These are phyloP conservation scores for Alnus rubra DNA, from an alignment of 306 rosid species.

Conservation along the genomic window DNA sequence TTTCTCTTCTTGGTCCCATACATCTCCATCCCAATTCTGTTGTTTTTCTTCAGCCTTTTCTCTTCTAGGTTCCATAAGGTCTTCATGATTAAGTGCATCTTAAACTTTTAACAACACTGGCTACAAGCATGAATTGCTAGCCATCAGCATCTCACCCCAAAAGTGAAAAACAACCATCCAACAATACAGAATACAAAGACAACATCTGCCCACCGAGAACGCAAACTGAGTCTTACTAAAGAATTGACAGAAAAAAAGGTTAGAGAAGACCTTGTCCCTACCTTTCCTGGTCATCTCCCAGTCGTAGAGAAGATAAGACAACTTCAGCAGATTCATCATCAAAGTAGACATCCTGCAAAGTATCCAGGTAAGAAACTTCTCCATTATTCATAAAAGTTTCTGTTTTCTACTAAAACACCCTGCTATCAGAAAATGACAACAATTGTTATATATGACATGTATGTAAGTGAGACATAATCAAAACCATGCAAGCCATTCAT, in stretches of 20 bases:
- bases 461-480: background rate
- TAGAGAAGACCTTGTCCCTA: slow-evolving; percentile 26
- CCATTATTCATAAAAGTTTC: slow-evolving; percentile 24
- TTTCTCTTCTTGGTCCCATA: too few relatives aligned
- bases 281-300: slow-evolving; percentile 99
- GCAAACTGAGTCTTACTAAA: slow-evolving; percentile 9
- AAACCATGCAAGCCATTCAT: background rate
- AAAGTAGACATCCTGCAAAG: slow-evolving; percentile 87
- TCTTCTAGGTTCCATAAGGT: background rate
- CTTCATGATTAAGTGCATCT: background rate
- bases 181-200: slow-evolving; percentile 6
- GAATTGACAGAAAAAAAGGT: slow-evolving; percentile 5
- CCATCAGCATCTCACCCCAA: background rate
- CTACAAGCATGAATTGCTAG: background rate
- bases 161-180: background rate
- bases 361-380: slow-evolving; percentile 22
- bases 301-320: slow-evolving; percentile 87
- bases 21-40: too few relatives aligned
- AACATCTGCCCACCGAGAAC: background rate
- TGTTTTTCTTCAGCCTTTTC: too few relatives aligned
- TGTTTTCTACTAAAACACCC: background rate
- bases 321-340: slow-evolving; percentile 99
- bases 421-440: background rate
- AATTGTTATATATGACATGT: slow-evolving; percentile 7
- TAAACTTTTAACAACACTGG: background rate